Conservation (phyloP, 352 stramenopile genomes). For the Pythium phragmiticola region DNA sequence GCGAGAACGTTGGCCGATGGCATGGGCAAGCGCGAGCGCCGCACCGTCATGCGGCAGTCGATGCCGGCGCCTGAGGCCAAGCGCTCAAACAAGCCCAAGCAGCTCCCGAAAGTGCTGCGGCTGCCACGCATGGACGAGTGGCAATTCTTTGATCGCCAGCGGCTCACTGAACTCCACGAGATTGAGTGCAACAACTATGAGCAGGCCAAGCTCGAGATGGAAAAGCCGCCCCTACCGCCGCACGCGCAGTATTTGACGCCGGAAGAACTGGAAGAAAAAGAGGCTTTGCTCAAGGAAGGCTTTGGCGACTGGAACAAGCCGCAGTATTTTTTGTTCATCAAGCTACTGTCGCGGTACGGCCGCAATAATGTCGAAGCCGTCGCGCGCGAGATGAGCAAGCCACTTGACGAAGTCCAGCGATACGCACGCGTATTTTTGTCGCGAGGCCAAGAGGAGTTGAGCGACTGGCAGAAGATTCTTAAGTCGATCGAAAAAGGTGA, state of each 20-base stretch:
- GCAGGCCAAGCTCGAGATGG: constrained; percentile 65
- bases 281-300: constrained; percentile 83
- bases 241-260: constrained; percentile 79
- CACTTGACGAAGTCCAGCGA: constrained; percentile 66
- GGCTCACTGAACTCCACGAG: constrained; percentile 78
- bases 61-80: constrained; percentile 47
- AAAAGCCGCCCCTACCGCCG: constrained; percentile 72
- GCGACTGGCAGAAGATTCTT: constrained; percentile 81
- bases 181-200: constrained; percentile 83
- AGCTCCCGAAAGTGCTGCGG: constrained; percentile 74
- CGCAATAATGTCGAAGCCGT: constrained; percentile 74
- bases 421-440: constrained; percentile 71
- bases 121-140: constrained; percentile 86
- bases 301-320: constrained; percentile 89
- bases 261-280: constrained; percentile 91
- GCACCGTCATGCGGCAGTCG: constrained; percentile 71
- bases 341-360: constrained; percentile 76
- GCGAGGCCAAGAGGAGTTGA: constrained; percentile 69
- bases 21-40: constrained; percentile 83
- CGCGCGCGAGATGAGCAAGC: constrained; percentile 81
- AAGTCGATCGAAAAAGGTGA: constrained; percentile 89
- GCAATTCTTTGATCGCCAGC: constrained; percentile 86
- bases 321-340: constrained; percentile 86
- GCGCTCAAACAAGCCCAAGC: constrained; percentile 68
- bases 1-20: constrained; percentile 73